These are phyloP conservation scores for Anacardium occidentale DNA, from an alignment of 345 rosid species.

Conservation along the genomic window DNA sequence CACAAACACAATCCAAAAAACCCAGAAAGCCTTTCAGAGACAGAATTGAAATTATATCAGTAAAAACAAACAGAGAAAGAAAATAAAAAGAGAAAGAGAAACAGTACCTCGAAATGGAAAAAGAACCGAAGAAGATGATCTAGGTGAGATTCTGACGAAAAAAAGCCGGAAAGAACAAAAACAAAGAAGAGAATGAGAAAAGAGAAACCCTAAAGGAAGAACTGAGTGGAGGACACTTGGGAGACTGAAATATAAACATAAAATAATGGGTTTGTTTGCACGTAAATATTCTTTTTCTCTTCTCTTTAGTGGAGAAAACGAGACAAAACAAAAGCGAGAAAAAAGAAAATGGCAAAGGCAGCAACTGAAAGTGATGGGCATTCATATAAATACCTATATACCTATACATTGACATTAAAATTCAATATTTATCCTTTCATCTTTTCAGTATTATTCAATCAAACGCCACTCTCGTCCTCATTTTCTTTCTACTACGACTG, in stretches of 20 bases:
- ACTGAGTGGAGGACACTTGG: slow-evolving; percentile 7
- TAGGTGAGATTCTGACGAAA: background rate
- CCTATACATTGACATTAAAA: too few species aligned
- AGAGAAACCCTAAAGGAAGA: slow-evolving; percentile 8
- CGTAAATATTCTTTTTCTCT: slow-evolving; percentile 15
- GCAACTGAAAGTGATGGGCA: slow-evolving; percentile 17
- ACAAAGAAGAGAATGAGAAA: background rate
- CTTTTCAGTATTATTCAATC: too few species aligned
- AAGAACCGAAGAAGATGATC: background rate
- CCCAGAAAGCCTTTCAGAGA: slow-evolving; percentile 1
- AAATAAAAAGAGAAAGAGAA: background rate
- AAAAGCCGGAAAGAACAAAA: background rate
- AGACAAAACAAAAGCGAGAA: slow-evolving; percentile 15
- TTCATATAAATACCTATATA: background rate
- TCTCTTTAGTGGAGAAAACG: slow-evolving; percentile 17
- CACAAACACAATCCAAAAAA: background rate
- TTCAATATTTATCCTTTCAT: background rate
- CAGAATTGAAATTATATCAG: background rate
- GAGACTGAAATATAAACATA: background rate
- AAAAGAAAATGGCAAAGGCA: slow-evolving; percentile 12
- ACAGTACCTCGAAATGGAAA: slow-evolving; percentile 18
- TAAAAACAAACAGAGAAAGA: background rate
- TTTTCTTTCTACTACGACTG: background rate
- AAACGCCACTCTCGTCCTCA: too few species aligned
- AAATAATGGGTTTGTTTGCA: background rate